Conservation (phyloP, 1,139 yeast species). For the Suhomyces maxii region DNA sequence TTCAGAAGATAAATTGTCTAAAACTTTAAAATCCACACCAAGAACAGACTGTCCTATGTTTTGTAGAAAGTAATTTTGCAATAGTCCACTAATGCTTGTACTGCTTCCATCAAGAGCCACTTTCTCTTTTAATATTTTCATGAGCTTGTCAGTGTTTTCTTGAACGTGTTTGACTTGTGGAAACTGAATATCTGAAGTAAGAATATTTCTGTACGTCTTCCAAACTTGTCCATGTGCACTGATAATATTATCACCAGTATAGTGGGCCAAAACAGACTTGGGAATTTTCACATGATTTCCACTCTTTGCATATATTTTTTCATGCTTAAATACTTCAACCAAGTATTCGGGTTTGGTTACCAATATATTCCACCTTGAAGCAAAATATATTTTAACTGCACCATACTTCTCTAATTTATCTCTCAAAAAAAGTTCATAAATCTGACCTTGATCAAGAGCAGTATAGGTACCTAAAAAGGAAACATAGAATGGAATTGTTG, state of each 20-base stretch:
- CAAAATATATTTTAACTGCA: slow-evolving; percentile 62
- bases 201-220: slow-evolving; percentile 47
- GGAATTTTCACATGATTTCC: slow-evolving; percentile 65
- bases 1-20: slow-evolving; percentile 24
- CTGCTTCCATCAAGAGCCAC: slow-evolving; percentile 7
- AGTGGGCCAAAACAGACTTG: slow-evolving; percentile 52
- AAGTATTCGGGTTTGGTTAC: slow-evolving; percentile 52
- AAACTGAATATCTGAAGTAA: slow-evolving; percentile 53
- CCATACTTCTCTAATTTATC: slow-evolving; percentile 38
- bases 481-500: slow-evolving; percentile 64
- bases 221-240: slow-evolving; percentile 61
- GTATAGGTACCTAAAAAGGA: slow-evolving; percentile 50
- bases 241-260: slow-evolving; percentile 64
- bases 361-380: slow-evolving; percentile 62
- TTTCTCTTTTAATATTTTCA: slow-evolving; percentile 13
- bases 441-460: slow-evolving; percentile 49
- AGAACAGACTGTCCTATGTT: slow-evolving; percentile 52
- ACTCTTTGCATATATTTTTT: slow-evolving; percentile 53
- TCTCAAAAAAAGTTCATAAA: slow-evolving; percentile 32
- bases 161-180: slow-evolving; percentile 41
- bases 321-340: slow-evolving; percentile 49
- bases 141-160: slow-evolving; percentile 32
- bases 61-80: slow-evolving; percentile 51
- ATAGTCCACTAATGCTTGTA: slow-evolving; percentile 35
- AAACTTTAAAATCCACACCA: slow-evolving; percentile 47